Evolutionary conservation across 2,329 filamentous ascomycete genomes (phyloP).

Genomic region (Colletotrichum paranaense): DNA sequence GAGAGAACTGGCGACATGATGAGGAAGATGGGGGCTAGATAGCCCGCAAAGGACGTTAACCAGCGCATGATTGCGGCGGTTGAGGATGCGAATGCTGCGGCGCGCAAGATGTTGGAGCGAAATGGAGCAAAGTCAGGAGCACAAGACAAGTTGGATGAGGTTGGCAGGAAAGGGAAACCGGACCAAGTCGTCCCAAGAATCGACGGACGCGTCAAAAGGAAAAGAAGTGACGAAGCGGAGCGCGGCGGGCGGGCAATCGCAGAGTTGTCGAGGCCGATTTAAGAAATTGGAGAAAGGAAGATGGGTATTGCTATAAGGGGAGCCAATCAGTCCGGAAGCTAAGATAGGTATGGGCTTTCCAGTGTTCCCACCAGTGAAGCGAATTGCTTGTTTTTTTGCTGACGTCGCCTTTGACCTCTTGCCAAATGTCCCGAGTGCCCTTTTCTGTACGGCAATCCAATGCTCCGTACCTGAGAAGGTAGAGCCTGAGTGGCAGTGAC

Average conservation of each 20-base stretch:
- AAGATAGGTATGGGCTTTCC: constrained; percentile 16
- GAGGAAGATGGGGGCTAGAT: constrained; percentile 72
- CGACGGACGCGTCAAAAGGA: constrained; percentile 27
- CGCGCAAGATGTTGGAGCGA: not conserved
- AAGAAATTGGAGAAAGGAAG: constrained; percentile 8
- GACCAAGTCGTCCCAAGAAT: not conserved
- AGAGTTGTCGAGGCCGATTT: constrained; percentile 21
- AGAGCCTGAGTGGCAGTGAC: not conserved
- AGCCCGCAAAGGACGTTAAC: constrained; percentile 56
- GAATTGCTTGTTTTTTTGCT: constrained; percentile 33
- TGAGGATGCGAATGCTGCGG: not conserved
- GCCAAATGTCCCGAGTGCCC: not conserved
- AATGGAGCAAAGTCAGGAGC: not conserved
- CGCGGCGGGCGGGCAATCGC: constrained; percentile 20
- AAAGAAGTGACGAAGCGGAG: constrained; percentile 30
- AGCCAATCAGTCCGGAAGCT: constrained; percentile 23
- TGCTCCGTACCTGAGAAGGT: too few relatives aligned
- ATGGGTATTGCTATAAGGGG: not conserved
- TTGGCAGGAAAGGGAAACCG: not conserved
- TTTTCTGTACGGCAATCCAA: not conserved
- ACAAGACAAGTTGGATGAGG: not conserved
- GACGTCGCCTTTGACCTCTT: constrained; percentile 16
- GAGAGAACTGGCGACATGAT: constrained; percentile 72
- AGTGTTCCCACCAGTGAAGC: constrained; percentile 2
- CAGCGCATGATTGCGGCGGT: constrained; percentile 20